A percentile compares a stretch with the other conserved stretches of the same genome.
Evolutionary conservation across 768 basidiomycete species (phyloP).

Genomic region (Hygrocybe coccinea): DNA sequence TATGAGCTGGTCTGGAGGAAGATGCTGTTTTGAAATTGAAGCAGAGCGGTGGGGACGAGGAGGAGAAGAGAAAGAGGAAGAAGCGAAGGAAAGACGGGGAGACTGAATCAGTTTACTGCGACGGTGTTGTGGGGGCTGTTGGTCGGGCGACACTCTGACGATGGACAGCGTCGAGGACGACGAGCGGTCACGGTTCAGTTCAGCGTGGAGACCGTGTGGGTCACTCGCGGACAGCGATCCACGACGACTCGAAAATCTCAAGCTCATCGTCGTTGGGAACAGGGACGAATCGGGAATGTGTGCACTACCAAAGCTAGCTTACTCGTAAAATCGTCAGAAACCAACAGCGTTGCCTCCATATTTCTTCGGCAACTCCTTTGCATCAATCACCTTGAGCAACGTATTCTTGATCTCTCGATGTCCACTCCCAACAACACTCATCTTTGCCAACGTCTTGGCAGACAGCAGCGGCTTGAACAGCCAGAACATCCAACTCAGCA

Average conservation of each 20-base stretch:
- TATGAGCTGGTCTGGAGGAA: constrained; percentile 70
- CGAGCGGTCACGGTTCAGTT: constrained; percentile 48
- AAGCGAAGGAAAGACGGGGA: constrained; percentile 56
- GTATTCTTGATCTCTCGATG: constrained; percentile 54
- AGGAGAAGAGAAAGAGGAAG: constrained; percentile 49
- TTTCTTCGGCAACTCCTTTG: constrained; percentile 54
- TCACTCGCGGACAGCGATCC: constrained; percentile 68
- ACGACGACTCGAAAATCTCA: constrained; percentile 37
- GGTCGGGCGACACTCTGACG: constrained; percentile 50
- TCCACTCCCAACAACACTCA: constrained; percentile 70
- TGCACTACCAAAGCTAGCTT: too few relatives aligned
- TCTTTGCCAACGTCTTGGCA: constrained; percentile 71
- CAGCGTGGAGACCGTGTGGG: constrained; percentile 55
- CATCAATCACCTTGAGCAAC: constrained; percentile 53
- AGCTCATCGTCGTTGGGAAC: too few relatives aligned
- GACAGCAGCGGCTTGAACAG: constrained; percentile 70
- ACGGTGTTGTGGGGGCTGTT: constrained; percentile 22
- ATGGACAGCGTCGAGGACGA: constrained; percentile 68
- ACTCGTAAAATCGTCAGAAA: too few relatives aligned
- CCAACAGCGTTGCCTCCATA: constrained; percentile 66
- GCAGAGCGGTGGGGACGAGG: constrained; percentile 29
- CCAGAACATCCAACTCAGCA: constrained; percentile 84
- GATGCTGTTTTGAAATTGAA: constrained; percentile 42
- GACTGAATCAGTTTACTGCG: not conserved
- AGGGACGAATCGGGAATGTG: too few relatives aligned